Evolutionary conservation across 2,329 filamentous ascomycete species (phyloP), one percentile per base, ranked within the genome.

Genomic region (Plectosphaerella cucumerina): DNA sequence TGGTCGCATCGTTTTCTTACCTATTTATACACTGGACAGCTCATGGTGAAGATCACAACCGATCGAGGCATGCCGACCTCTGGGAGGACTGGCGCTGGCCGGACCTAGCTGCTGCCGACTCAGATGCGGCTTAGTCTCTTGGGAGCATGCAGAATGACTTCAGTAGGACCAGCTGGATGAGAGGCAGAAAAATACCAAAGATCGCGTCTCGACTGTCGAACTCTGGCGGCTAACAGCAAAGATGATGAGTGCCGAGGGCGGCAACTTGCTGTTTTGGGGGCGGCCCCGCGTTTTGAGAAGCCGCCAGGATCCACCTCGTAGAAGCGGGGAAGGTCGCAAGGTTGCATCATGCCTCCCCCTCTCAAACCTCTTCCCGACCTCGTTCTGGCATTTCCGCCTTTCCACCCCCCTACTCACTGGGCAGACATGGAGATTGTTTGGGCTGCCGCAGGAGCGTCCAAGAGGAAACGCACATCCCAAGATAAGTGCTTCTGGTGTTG

Each of bases 381-480:
- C 17, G 12, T 20, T 44, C 6, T 14, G 33, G 15, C 26, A 47
- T 9, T 23, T 34, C 8, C 31, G 8, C 8, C 31, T 14, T 34
- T 34, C 14, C 31, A 14, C 14, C 31, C 8, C 14, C 8, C 8
- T 8, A 9, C 31, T 34, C 31, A 34, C 31, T 34, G 14, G 21
- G 6, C 26, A n/a, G 6, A n/a, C 42, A 55, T 52, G 53, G 47
- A 55, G 26, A 47, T 55, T n/a, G 50, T 55, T 6, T 55, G 53
- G 53, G 50, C 50, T 20, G 45, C 50, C 5, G 45, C 50, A 22
- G 47, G 34, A 23, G 43, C 33, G 12, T n/a, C 44, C 11, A 26
- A 43, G 14, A 45, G 53, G 17, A 55, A 55, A 22, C 47, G 53
- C n/a, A 53, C 31, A 17, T 43, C 45, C 5, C 47, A 55, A 50